These are phyloP conservation scores for Aspergillus biplanus DNA, from an alignment of 495 filamentous ascomycete genomes.

Conservation along the genomic window DNA sequence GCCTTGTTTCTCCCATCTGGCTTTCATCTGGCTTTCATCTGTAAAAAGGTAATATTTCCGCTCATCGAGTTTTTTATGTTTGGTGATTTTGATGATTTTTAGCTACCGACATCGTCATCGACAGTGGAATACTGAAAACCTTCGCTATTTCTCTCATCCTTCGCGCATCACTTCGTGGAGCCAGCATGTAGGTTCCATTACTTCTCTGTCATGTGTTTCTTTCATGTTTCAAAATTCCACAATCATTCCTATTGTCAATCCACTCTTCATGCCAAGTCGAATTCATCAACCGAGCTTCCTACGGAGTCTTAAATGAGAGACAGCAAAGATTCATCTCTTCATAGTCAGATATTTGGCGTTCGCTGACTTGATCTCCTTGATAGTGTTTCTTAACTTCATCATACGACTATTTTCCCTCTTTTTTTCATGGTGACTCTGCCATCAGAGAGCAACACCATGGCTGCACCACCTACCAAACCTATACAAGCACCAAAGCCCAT, in stretches of 20 bases:
- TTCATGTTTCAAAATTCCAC: not conserved
- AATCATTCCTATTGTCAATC: not conserved
- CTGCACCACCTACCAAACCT: slow-evolving; percentile 35
- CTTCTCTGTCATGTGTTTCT: not conserved
- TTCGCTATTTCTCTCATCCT: slow-evolving; percentile 2
- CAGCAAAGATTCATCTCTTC: not conserved
- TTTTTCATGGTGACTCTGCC: slow-evolving; percentile 2
- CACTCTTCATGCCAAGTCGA: not conserved
- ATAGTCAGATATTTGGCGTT: not conserved
- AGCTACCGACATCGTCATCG: not conserved
- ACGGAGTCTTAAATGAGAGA: not conserved
- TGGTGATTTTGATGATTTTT: not conserved
- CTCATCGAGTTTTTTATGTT: not conserved
- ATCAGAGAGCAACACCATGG: slow-evolving; percentile 33
- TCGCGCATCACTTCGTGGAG: not conserved
- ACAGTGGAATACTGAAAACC: not conserved
- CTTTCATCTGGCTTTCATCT: not conserved
- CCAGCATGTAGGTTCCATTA: not conserved
- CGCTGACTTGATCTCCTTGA: not conserved
- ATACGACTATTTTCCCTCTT: not conserved
- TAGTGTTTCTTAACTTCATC: not conserved
- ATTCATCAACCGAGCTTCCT: not conserved
- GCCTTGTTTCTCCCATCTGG: not conserved
- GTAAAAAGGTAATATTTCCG: not conserved
- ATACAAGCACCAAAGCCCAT: slow-evolving; percentile 28